Percentiles rank a stretch among this genome's conserved stretches.
These are phyloP conservation scores for Saccharomycopsis selenospora DNA, from an alignment of 805 yeast genomes.

Conservation along the genomic window DNA sequence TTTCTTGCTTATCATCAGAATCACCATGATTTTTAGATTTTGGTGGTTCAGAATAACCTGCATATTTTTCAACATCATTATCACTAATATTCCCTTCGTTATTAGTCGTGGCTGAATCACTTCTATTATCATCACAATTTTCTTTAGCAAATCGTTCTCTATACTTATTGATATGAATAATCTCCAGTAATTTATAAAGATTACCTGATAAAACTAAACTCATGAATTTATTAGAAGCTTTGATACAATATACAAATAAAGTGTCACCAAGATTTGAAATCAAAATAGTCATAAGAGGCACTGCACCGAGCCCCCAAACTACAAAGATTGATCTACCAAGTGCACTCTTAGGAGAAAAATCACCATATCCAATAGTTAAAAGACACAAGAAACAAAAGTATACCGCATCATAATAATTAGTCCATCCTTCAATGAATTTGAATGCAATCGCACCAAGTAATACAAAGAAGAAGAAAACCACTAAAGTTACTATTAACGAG, in stretches of 20 bases:
- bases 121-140: slow-evolving; percentile 22
- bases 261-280: slow-evolving; percentile 68
- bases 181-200: slow-evolving; percentile 14
- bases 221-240: slow-evolving; percentile 18
- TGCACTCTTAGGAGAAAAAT: slow-evolving; percentile 50
- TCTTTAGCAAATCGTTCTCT: slow-evolving; percentile 20
- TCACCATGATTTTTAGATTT: neutral
- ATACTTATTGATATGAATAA: neutral
- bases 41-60: neutral
- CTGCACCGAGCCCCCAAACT: slow-evolving; percentile 74
- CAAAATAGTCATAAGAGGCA: slow-evolving; percentile 80
- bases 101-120: slow-evolving; percentile 26
- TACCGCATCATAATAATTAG: slow-evolving; percentile 52
- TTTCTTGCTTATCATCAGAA: neutral
- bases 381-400: slow-evolving; percentile 73
- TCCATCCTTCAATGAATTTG: slow-evolving; percentile 57
- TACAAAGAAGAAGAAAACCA: slow-evolving; percentile 53
- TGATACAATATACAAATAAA: slow-evolving; percentile 30
- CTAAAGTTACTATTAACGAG: slow-evolving; percentile 35
- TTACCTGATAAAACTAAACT: slow-evolving; percentile 16
- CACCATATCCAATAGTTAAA: slow-evolving; percentile 83
- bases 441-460: slow-evolving; percentile 67
- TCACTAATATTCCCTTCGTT: neutral
- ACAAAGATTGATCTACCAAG: slow-evolving; percentile 71
- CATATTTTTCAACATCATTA: neutral